phyloP scores from a whole-genome alignment of 495 filamentous ascomycete species.

The Letharia lupina region DNA sequence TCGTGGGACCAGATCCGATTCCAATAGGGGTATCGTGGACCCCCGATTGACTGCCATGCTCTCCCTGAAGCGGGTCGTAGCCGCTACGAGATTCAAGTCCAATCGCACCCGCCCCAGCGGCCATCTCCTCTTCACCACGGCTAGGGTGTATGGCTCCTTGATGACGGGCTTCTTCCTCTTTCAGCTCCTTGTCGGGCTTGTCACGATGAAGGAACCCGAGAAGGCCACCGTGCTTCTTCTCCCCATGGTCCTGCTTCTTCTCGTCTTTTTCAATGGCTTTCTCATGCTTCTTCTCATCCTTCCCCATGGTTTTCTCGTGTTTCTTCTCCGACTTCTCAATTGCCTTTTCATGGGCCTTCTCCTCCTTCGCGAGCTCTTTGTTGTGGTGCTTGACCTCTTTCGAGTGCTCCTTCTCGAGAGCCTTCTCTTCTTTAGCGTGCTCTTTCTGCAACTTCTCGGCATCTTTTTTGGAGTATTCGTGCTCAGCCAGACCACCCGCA shows the following conservation, averaged over 20 bases:
- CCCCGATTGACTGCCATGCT: conserved; percentile 11
- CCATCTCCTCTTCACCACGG: conserved; percentile 16
- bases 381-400: conserved; percentile 28
- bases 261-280: conserved; percentile 20
- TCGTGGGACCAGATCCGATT: conserved; percentile 18
- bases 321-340: conserved; percentile 14
- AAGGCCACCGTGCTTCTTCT: conserved; percentile 25
- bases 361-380: conserved; percentile 24
- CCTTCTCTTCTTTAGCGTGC: conserved; percentile 22
- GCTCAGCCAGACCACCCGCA: conserved; percentile 10
- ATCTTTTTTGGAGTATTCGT: conserved; percentile 23
- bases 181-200: conserved; percentile 22
- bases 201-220: conserved; percentile 23
- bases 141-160: conserved; percentile 5
- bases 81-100: neutral
- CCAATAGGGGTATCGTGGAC: conserved; percentile 14
- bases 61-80: conserved; percentile 9
- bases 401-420: conserved; percentile 21
- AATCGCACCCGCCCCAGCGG: conserved; percentile 11
- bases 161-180: conserved; percentile 22
- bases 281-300: conserved; percentile 19
- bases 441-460: conserved; percentile 19
- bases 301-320: conserved; percentile 20
- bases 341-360: conserved; percentile 21
- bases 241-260: conserved; percentile 19